Percentiles rank a stretch among this genome's conserved stretches.
These are phyloP conservation scores for Pseudogymnoascus sp. DNA, from an alignment of 2,329 filamentous ascomycete species.

Conservation along the genomic window DNA sequence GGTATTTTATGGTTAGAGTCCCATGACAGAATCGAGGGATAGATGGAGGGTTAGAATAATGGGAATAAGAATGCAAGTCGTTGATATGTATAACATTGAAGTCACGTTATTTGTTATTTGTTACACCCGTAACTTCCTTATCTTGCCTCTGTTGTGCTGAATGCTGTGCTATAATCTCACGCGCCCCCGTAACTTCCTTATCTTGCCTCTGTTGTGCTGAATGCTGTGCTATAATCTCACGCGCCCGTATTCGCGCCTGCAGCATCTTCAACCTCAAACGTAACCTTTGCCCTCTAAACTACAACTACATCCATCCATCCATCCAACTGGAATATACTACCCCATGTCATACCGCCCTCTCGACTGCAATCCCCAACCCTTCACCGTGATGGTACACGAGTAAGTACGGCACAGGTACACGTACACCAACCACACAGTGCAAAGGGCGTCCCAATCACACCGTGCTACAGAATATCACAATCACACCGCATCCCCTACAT, in stretches of 20 bases:
- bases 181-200: neutral
- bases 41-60: neutral
- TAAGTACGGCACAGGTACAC: neutral
- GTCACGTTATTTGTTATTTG: neutral
- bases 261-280: neutral
- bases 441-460: neutral
- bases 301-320: neutral
- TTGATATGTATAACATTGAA: constrained; percentile 1
- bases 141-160: neutral
- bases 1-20: neutral
- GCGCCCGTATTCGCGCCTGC: neutral
- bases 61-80: neutral
- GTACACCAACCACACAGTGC: neutral
- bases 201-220: neutral
- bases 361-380: neutral
- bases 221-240: neutral
- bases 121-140: neutral
- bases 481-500: neutral
- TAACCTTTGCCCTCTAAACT: neutral
- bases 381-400: neutral
- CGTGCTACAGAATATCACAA: neutral
- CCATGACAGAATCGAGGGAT: neutral
- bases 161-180: neutral
- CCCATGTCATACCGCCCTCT: neutral
- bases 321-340: neutral